phyloP scores from a whole-genome alignment of 441 rosid species.

The Adansonia gregorii region DNA sequence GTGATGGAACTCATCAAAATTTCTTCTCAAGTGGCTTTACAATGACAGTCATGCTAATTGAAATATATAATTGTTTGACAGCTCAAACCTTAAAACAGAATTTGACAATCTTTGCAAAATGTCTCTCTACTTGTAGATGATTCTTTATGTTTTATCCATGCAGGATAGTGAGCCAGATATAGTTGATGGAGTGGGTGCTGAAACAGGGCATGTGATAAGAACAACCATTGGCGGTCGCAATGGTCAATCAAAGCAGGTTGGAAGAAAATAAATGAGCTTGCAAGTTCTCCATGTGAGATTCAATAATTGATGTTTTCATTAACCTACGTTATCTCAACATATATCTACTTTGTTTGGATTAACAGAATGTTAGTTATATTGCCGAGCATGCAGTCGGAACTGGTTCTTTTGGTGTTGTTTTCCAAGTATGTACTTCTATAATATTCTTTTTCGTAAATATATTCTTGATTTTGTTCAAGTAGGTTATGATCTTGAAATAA shows the following conservation, averaged over 20 bases:
- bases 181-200: conserved; percentile 88
- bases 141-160: conserved; percentile 27
- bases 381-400: conserved; percentile 97
- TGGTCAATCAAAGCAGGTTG: conserved; percentile 93
- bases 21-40: conserved; percentile 10
- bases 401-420: conserved; percentile 94
- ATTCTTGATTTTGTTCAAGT: not conserved
- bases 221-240: conserved; percentile 84
- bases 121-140: conserved; percentile 9
- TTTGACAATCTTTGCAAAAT: not conserved
- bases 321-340: conserved; percentile 12
- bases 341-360: conserved; percentile 32
- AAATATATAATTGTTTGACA: not conserved
- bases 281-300: not conserved
- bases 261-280: not conserved
- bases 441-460: conserved; percentile 3
- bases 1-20: not conserved
- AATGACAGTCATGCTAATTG: not conserved
- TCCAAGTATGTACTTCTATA: conserved; percentile 61
- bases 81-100: not conserved
- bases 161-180: conserved; percentile 95
- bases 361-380: conserved; percentile 85
- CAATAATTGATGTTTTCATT: not conserved
- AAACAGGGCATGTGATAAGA: conserved; percentile 88
- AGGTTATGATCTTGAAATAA: conserved; percentile 13